Conservation (phyloP, 208 protist species). For the Acanthamoeba culbertsoni region DNA sequence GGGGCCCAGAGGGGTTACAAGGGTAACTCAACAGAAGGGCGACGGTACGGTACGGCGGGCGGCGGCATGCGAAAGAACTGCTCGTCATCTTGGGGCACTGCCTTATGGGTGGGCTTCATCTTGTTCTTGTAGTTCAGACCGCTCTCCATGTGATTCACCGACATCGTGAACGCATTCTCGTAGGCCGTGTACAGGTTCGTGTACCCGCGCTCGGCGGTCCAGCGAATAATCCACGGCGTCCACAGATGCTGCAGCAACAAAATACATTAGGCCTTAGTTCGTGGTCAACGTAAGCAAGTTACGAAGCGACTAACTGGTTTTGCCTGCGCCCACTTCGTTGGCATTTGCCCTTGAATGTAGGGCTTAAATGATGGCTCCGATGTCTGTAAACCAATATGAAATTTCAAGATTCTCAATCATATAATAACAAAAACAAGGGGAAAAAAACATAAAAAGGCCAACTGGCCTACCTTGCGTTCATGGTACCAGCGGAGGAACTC, state of each 20-base stretch:
- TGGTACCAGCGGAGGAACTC: constrained; percentile 28
- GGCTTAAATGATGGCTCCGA: not conserved
- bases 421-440: too few relatives aligned
- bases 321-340: not conserved
- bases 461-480: not conserved
- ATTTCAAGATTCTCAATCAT: not conserved
- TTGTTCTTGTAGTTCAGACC: not conserved
- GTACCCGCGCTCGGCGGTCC: not conserved
- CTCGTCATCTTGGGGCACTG: not conserved
- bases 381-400: not conserved
- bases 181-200: not conserved
- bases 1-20: too few relatives aligned
- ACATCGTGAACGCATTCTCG: not conserved
- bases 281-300: not conserved
- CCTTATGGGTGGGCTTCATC: not conserved
- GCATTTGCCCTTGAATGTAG: not conserved
- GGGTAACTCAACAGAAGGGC: too few relatives aligned
- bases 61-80: not conserved
- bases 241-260: not conserved
- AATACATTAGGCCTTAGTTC: not conserved
- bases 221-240: constrained; percentile 51
- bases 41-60: too few relatives aligned
- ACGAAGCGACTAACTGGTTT: not conserved
- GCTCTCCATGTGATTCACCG: not conserved
- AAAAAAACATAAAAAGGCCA: not conserved